Evolutionary conservation across 352 stramenopile species (phyloP).

Genomic region (Chrysophaeum taylorii): DNA sequence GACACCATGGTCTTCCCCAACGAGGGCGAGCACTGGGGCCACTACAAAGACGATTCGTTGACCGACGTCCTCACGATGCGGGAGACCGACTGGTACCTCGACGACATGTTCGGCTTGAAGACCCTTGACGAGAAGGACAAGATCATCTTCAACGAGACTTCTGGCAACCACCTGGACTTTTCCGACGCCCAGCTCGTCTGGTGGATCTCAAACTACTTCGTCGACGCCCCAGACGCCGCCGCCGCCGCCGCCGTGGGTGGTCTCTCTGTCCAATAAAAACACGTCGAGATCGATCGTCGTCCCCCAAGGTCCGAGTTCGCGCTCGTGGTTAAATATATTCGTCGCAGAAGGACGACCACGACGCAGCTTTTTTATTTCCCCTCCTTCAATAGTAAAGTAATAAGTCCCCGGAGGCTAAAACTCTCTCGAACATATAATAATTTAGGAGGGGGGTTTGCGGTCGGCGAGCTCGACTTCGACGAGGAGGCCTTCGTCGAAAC

Average conservation of each 20-base stretch:
- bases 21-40: constrained; percentile 57
- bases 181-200: constrained; percentile 59
- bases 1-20: constrained; percentile 73
- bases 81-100: constrained; percentile 76
- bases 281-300: too few species aligned
- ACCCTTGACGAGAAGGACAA: constrained; percentile 69
- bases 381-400: too few species aligned
- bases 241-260: too few species aligned
- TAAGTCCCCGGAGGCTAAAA: too few species aligned
- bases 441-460: too few species aligned
- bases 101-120: constrained; percentile 76
- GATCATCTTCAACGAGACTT: constrained; percentile 70
- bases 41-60: constrained; percentile 62
- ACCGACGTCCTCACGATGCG: constrained; percentile 65
- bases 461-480: constrained; percentile 8
- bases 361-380: too few species aligned
- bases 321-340: too few species aligned
- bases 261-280: too few species aligned
- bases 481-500: constrained; percentile 11
- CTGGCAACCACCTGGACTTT: constrained; percentile 79
- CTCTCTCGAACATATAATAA: too few species aligned
- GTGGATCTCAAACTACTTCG: constrained; percentile 64
- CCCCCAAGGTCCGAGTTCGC: too few species aligned
- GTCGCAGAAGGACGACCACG: too few species aligned
- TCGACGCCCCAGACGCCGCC: too few species aligned